Base-by-base conservation (phyloP, 768 basidiomycete genomes). In the Sporobolomyces roseus region DNA sequence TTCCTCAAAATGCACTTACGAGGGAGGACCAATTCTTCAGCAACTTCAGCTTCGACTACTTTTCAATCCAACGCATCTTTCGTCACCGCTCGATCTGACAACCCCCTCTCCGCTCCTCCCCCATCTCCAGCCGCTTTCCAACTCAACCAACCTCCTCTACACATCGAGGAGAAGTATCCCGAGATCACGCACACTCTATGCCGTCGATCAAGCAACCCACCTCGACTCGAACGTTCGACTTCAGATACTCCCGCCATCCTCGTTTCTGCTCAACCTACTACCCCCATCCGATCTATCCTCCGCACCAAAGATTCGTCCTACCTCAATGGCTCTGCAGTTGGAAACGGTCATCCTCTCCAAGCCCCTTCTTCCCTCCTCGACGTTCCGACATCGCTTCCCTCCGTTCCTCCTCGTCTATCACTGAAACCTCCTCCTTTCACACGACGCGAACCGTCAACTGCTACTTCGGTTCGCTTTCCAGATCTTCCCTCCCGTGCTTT, bases 11-110 rank as follows among this genome's bases (percentile, higher is more conserved):
- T 48, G 5, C 58, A 60, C 23, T 14, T 23, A 4, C 43, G 58
- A 9, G 45, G 45, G 21, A 46, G 58, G 45, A 60, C 58, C 7
- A 48, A 48, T 33, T 60, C 58, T 30, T 33, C 38, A 10, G 56
- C 58, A 13, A 51, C 62, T 23, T 17, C 45, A 5, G 55, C 56
- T 8, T 48, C 53, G 35, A 32, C 36, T 9, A 61, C 51, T 9
- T 27, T 54, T 12, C 41, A 32, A 19, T 38, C n/a, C n/a, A n/a
- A n/a, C n/a, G n/a, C 43, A 7, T 65, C 66, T 14, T 72, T 68
- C 64, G 50, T 53, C 1, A 72, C 71, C 1, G 71, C 71, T 4
- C 45, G 30, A 19, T 41, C 66, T 17, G 29, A 61, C 16, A 56
- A 36, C 43, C 46, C 50, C 27, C 46, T 61, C 32, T 41, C 50